Base-by-base conservation (phyloP, 805 yeast species). In the Metschnikowia koreensis region DNA sequence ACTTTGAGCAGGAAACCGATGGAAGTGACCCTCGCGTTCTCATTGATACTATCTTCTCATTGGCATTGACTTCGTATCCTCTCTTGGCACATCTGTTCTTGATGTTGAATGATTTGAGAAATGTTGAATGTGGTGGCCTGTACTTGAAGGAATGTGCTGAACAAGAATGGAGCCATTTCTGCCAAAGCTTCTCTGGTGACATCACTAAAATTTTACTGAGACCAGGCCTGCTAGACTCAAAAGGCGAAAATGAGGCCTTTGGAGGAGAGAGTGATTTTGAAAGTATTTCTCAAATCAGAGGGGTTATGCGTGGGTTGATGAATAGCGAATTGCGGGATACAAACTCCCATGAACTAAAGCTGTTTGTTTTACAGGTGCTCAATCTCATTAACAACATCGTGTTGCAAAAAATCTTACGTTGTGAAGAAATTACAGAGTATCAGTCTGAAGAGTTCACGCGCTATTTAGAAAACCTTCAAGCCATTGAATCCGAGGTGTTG, bases 21-120 rank as follows among this genome's bases (percentile, higher is more conserved):
- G 59, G 56, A 8, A 60, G 53, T 8, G 63, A 65, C 26, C 29
- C 43, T 4, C 53, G 54, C 8, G 45, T 59, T 9, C 56, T 73
- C 16, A 44, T 70, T 8, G 62, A 66, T 3, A 53, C 74, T 4
- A 62, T 71, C 10, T 57, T 66, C 12, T 62, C 77, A 6, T 55
- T 74, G 40, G 61, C 74, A 7, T 55, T 67, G 12, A 52, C 66
- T 7, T 57, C 66, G 8, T 74, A 74, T 53, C 77, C 77, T 4
- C 47, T 64, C 0, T 50, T 66, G 3, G 54, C 65, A 1, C 52
- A 65, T 37, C 72, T 76, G 41, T 72, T 70, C 43, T 47, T 73
- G n/a, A 55, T 71, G 12, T 66, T 59, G 47, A 73, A 74, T 51
- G 79, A 74, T 50, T 60, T 74, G 41, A 54, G 58, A 33, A 65